phyloP scores from a whole-genome alignment of 768 basidiomycete species.

The Lentinula lateritia region DNA sequence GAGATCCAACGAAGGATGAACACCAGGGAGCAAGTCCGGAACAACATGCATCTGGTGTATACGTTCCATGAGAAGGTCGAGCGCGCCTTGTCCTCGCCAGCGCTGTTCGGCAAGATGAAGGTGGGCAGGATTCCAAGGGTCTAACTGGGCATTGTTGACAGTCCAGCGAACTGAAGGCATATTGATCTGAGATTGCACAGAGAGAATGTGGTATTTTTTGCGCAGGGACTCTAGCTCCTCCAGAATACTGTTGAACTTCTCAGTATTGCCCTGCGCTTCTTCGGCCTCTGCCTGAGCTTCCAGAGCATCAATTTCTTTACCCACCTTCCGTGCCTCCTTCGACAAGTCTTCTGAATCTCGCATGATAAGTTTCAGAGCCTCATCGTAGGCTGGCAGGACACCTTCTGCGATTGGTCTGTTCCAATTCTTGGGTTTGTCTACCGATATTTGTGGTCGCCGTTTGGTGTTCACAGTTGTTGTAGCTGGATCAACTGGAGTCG shows the following conservation, averaged over 20 bases:
- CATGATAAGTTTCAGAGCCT: slow-evolving; percentile 68
- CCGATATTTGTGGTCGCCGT: slow-evolving; percentile 43
- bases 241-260: slow-evolving; percentile 24
- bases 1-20: slow-evolving; percentile 74
- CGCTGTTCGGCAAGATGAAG: slow-evolving; percentile 77
- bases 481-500: background rate
- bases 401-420: slow-evolving; percentile 56
- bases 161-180: slow-evolving; percentile 79
- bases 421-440: slow-evolving; percentile 54
- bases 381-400: slow-evolving; percentile 77
- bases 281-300: slow-evolving; percentile 16
- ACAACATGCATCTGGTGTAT: slow-evolving; percentile 87
- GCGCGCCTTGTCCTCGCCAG: slow-evolving; percentile 80
- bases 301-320: slow-evolving; percentile 21
- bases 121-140: slow-evolving; percentile 65
- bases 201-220: slow-evolving; percentile 52
- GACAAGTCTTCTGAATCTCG: slow-evolving; percentile 51
- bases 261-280: slow-evolving; percentile 17
- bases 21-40: slow-evolving; percentile 73
- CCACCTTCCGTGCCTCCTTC: slow-evolving; percentile 36
- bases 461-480: background rate
- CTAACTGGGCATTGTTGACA: slow-evolving; percentile 70
- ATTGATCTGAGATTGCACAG: slow-evolving; percentile 79
- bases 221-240: slow-evolving; percentile 37
- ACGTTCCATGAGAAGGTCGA: slow-evolving; percentile 93